Conservation (phyloP, 192 early-diverging fungal genomes). For the Umbelopsis sp. region DNA sequence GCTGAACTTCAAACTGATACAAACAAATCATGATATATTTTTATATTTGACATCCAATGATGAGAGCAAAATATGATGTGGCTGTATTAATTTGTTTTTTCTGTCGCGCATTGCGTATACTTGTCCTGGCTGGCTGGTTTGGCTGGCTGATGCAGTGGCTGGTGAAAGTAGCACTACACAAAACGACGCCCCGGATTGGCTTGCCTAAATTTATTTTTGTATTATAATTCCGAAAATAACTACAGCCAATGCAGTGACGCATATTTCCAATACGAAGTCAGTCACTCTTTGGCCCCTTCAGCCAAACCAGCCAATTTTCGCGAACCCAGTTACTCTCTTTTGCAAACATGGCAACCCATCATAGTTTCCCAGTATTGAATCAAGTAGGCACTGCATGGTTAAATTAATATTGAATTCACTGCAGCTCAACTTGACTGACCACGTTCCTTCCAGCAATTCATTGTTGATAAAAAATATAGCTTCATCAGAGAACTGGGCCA, state of each 20-base stretch:
- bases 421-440: not conserved
- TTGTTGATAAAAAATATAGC: conserved; percentile 62
- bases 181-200: too few relatives aligned
- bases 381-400: not conserved
- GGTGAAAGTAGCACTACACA: too few relatives aligned
- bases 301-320: too few relatives aligned
- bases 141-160: too few relatives aligned
- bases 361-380: conserved; percentile 23
- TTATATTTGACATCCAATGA: too few relatives aligned
- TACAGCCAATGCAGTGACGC: not conserved
- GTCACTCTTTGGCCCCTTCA: not conserved
- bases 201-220: not conserved
- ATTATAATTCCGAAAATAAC: conserved; percentile 8
- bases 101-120: too few relatives aligned
- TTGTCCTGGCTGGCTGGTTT: too few relatives aligned
- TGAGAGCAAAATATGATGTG: too few relatives aligned
- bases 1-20: too few relatives aligned
- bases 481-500: conserved; percentile 85
- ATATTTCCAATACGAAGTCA: not conserved
- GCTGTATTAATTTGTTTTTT: too few relatives aligned
- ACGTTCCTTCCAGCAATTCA: conserved; percentile 36
- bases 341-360: conserved; percentile 14
- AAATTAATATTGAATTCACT: not conserved
- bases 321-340: not conserved
- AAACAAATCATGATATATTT: too few relatives aligned